Percentiles rank a stretch among this genome's conserved stretches.
Evolutionary conservation across 2,329 filamentous ascomycete genomes (phyloP).

Genomic region (Aureobasidium subglaciale): DNA sequence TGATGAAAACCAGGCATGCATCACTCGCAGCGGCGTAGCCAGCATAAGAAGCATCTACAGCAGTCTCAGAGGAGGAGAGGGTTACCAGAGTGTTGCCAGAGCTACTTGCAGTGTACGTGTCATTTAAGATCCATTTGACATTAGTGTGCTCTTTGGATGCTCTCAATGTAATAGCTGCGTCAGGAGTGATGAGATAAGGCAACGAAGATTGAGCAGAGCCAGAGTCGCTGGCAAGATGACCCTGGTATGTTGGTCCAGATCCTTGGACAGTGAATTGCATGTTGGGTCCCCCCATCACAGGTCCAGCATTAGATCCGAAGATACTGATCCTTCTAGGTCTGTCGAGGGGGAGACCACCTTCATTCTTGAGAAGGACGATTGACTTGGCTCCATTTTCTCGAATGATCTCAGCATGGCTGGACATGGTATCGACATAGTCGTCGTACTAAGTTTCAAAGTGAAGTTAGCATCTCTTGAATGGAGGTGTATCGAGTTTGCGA

Average conservation of each 20-base stretch:
- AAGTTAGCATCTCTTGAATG: neutral
- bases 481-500: no score
- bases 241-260: slow-evolving; percentile 32
- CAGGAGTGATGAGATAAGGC: slow-evolving; percentile 27
- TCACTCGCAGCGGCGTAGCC: slow-evolving; percentile 42
- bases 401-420: slow-evolving; percentile 63
- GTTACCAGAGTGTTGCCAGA: slow-evolving; percentile 47
- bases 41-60: slow-evolving; percentile 19
- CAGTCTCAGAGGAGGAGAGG: slow-evolving; percentile 47
- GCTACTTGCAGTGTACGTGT: slow-evolving; percentile 23
- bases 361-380: slow-evolving; percentile 44
- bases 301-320: slow-evolving; percentile 44
- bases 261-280: slow-evolving; percentile 35
- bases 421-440: slow-evolving; percentile 59
- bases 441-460: slow-evolving; percentile 29
- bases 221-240: slow-evolving; percentile 41
- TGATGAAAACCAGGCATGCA: slow-evolving; percentile 52
- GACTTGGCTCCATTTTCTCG: slow-evolving; percentile 51
- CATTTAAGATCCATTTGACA: slow-evolving; percentile 24
- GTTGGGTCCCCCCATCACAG: slow-evolving; percentile 41
- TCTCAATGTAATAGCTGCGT: slow-evolving; percentile 23
- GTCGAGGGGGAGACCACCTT: slow-evolving; percentile 35
- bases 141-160: slow-evolving; percentile 20
- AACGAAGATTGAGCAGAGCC: slow-evolving; percentile 37
- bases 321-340: slow-evolving; percentile 39